Evolutionary conservation across 2,329 filamentous ascomycete genomes (phyloP), one percentile per base, ranked within the genome.

Genomic region (Exophiala oligosperma): DNA sequence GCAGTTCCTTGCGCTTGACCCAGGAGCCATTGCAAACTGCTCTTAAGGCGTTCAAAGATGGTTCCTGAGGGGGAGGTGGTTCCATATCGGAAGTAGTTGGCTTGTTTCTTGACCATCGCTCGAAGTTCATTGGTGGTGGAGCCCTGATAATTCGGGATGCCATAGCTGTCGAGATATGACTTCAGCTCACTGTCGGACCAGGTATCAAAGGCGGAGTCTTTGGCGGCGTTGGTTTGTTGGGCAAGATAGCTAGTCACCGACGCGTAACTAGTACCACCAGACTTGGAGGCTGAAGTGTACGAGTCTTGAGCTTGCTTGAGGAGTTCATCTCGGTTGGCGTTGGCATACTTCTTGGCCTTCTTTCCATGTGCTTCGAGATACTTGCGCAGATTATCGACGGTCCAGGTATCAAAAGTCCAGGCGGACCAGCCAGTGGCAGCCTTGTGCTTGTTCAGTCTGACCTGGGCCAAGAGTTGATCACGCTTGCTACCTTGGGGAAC

Each of bases 381-480:
- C 60, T 78, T 78, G 64, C 85, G 87, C 48, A 93, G 73, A 68
- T 90, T 89, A 2, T 91, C 86, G 52, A 81, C 79, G 40, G 84
- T 89, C 74, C 88, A 86, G 61, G 91, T 90, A 65, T 92, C 89
- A 70, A 91, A 92, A 14, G 86, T 91, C 89, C 90, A 92, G 2
- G 87, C 84, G 59, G 78, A 87, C 77, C 83, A 90, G 17, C 84
- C 85, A 49, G 79, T 79, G 7, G 85, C 80, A 48, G 86, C 88
- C 74, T 89, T 88, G 76, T 92, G 86, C 26, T 83, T 79, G 71
- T 91, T 79, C 68, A 89, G 83, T 66, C 90, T 84, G n/a, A 91
- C 90, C 58, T 87, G 79, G 28, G 89, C 87, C 40, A 90, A 77
- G 23, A 93, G 84, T 70, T 92, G 84, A 67, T 92, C 88, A 40